Base-by-base conservation (phyloP, 2,329 filamentous ascomycete species). In the Lasiodiplodia sp. region DNA sequence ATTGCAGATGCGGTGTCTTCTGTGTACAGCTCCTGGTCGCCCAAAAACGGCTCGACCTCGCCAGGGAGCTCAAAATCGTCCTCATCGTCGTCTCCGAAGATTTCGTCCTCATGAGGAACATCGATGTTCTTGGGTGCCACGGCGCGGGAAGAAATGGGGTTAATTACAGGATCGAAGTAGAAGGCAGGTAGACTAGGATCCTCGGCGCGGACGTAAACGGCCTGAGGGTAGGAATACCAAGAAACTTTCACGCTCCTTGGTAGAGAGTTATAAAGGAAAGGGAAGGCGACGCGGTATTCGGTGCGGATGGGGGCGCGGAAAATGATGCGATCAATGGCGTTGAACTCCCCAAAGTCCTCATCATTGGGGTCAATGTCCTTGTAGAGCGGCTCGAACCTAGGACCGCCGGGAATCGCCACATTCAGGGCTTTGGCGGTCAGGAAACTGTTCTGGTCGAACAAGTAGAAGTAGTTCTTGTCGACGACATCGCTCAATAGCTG, bases 291-390 rank as follows among this genome's bases (percentile, higher is more conserved):
- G 56, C 95, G 90, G 76, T 96, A 97, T 81, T 99, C 96, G 10
- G 95, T 99, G 73, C 95, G 90, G 72, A 98, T 96, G 0, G 95
- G 94, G 57, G 92, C 91, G 72, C 96, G 92, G 86, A 99, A 99
- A 73, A 99, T 99, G 81, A 99, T 99, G 73, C 96, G 93, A 77
- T 99, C 96, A 75, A 99, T 99, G 40, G 96, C 96, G 77, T 99
- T 99, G 86, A 99, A 99, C 81, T 99, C 96, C 81, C 96, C 96
- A 81, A 99, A 99, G 77, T 99, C 96, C 80, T 99, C 96, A 73
- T 98, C 95, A 75, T 99, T 99, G 2, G 96, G 96, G 79, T 99
- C 94, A 70, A 99, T 94, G 75, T 99, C 96, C 82, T 99, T 99
- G 85, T 97, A 99, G 23, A 99, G 80, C 28, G 96, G 96, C 81